Percentiles rank a stretch among this genome's conserved stretches.
Evolutionary conservation across 1,284 basidiomycete genomes (phyloP).

Genomic region (Sphaerobolus stellatus): DNA sequence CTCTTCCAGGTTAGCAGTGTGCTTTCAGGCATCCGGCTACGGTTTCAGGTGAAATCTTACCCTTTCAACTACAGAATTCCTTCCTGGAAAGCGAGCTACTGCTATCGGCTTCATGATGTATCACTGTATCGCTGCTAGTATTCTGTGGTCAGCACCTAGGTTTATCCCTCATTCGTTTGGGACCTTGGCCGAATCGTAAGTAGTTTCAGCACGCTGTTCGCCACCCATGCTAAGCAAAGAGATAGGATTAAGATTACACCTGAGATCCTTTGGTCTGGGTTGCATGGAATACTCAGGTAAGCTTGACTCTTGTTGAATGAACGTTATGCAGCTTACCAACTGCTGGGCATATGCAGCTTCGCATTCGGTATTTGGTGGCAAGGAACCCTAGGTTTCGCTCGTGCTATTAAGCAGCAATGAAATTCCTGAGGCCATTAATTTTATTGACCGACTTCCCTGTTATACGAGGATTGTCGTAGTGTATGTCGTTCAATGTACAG

Average conservation of each 20-base stretch:
- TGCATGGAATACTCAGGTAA: constrained; percentile 59
- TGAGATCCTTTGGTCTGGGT: constrained; percentile 63
- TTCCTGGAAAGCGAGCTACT: constrained; percentile 80
- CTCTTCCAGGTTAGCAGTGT: constrained; percentile 55
- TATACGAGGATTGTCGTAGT: neutral
- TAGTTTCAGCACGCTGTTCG: constrained; percentile 19
- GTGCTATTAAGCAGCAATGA: constrained; percentile 1
- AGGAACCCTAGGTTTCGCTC: constrained; percentile 45
- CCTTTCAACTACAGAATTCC: constrained; percentile 55
- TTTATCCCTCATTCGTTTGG: constrained; percentile 78
- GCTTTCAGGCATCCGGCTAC: neutral
- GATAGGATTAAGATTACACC: constrained; percentile 61
- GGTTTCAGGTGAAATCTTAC: neutral
- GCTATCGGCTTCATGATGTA: constrained; percentile 76
- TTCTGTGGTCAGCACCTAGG: constrained; percentile 73
- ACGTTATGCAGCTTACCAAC: neutral
- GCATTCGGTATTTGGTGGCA: constrained; percentile 77
- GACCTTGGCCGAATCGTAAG: constrained; percentile 55
- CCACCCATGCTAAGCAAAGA: neutral
- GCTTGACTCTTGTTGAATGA: neutral
- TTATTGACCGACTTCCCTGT: neutral
- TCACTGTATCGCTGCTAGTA: constrained; percentile 70
- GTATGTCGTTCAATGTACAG: neutral
- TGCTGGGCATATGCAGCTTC: constrained; percentile 33
- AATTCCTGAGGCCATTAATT: neutral